Conservation (phyloP, 2,329 filamentous ascomycete species). For the Alternaria burnsii region DNA sequence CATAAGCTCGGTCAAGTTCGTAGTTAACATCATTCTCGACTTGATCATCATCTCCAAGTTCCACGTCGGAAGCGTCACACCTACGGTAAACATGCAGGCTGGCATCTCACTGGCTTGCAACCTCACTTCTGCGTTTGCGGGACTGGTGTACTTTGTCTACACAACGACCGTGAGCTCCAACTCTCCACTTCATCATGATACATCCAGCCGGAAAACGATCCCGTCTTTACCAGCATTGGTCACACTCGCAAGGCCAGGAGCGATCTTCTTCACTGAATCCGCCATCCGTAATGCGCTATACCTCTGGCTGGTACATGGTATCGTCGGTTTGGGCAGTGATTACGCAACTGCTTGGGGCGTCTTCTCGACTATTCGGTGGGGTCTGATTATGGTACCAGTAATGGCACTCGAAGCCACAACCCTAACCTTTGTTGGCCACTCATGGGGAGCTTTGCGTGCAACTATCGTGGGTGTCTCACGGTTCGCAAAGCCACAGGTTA, state of each 20-base stretch:
- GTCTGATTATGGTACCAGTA: conserved; percentile 76
- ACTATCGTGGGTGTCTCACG: conserved; percentile 35
- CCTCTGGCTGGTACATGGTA: conserved; percentile 72
- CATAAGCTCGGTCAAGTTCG: conserved; percentile 70
- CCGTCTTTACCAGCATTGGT: conserved; percentile 56
- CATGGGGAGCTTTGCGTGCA: conserved; percentile 65
- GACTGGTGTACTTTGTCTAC: conserved; percentile 68
- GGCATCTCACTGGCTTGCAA: conserved; percentile 67
- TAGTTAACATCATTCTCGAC: conserved; percentile 72
- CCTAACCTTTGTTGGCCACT: conserved; percentile 71
- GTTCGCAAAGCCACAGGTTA: conserved; percentile 28
- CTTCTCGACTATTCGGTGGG: conserved; percentile 79
- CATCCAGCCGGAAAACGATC: neutral
- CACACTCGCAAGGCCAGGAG: conserved; percentile 65
- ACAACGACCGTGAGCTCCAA: conserved; percentile 47
- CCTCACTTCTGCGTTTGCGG: conserved; percentile 48
- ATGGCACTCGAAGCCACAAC: conserved; percentile 71
- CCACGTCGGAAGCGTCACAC: conserved; percentile 63
- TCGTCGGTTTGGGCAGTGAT: conserved; percentile 68
- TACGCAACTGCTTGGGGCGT: conserved; percentile 79
- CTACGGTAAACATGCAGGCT: conserved; percentile 71
- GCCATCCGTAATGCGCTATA: conserved; percentile 74
- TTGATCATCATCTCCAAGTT: conserved; percentile 72
- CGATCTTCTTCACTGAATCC: conserved; percentile 70
- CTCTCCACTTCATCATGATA: conserved; percentile 17